A percentile compares a stretch with the other conserved stretches of the same genome.
These are phyloP conservation scores for Monosporascus sp. DNA, from an alignment of 2,329 filamentous ascomycete genomes.

Conservation along the genomic window DNA sequence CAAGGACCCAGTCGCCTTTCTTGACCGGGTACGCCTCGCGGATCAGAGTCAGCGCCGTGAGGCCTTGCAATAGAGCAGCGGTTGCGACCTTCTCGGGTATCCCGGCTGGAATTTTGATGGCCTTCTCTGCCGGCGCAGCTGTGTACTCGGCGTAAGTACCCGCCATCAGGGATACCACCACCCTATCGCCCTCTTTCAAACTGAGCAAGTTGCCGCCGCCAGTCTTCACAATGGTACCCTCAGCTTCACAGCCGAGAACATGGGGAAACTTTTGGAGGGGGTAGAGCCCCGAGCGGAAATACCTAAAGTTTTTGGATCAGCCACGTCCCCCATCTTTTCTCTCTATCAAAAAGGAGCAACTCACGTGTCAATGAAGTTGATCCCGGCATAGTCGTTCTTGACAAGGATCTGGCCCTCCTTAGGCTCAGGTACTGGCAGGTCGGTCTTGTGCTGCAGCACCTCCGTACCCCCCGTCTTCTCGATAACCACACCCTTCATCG, in stretches of 20 bases:
- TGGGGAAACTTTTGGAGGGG: slow-evolving; percentile 61
- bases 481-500: slow-evolving; percentile 69
- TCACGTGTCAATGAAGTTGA: slow-evolving; percentile 85
- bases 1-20: slow-evolving; percentile 72
- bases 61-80: slow-evolving; percentile 69
- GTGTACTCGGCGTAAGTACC: slow-evolving; percentile 54
- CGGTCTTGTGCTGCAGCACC: slow-evolving; percentile 64
- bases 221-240: slow-evolving; percentile 62
- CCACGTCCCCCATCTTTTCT: not conserved
- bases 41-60: slow-evolving; percentile 76
- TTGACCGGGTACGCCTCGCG: slow-evolving; percentile 72
- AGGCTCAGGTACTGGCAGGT: slow-evolving; percentile 64
- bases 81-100: slow-evolving; percentile 59
- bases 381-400: slow-evolving; percentile 71
- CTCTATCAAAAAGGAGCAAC: slow-evolving; percentile 11
- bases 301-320: slow-evolving; percentile 35
- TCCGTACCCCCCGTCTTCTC: slow-evolving; percentile 67
- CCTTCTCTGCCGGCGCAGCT: slow-evolving; percentile 44
- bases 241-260: slow-evolving; percentile 73
- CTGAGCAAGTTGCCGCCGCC: slow-evolving; percentile 46
- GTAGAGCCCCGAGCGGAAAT: slow-evolving; percentile 85
- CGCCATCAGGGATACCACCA: slow-evolving; percentile 57
- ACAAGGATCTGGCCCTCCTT: slow-evolving; percentile 70
- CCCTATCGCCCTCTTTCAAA: slow-evolving; percentile 62
- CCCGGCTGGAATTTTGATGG: slow-evolving; percentile 57